Evolutionary conservation across 2,329 filamentous ascomycete species (phyloP).

Genomic region (Magnaporthales sp.): DNA sequence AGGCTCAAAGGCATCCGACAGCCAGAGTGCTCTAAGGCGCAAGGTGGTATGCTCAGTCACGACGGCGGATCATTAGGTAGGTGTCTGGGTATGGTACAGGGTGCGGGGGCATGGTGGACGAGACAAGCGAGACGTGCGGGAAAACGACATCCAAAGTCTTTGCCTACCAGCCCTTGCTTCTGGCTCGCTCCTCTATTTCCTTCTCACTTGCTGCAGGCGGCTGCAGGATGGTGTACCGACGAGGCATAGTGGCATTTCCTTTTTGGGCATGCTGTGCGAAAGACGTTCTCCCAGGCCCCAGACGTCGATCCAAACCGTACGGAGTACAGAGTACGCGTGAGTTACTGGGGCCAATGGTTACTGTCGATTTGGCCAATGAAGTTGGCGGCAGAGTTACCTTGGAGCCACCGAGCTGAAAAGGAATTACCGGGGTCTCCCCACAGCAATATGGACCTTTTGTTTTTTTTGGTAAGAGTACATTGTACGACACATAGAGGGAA

Average conservation of each 20-base stretch:
- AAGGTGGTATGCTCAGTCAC: neutral
- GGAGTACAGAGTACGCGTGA: neutral
- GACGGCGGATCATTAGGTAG: neutral
- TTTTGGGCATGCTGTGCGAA: conserved; percentile 2
- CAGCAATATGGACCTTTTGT: neutral
- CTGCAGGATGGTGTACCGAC: neutral
- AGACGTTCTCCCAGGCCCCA: neutral
- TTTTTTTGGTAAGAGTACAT: too few species aligned
- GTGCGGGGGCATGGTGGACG: neutral
- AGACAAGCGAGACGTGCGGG: neutral
- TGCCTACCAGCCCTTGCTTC: neutral
- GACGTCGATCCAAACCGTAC: neutral
- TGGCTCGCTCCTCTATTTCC: neutral
- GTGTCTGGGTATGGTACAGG: neutral
- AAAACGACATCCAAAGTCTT: neutral
- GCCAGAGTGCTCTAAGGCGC: neutral
- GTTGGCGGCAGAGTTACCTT: neutral
- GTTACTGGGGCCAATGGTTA: neutral
- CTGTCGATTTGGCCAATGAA: neutral
- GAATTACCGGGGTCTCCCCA: neutral
- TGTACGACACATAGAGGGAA: too few species aligned
- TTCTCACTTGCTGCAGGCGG: neutral
- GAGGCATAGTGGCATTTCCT: neutral
- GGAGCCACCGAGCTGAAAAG: neutral
- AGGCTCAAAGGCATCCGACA: neutral